Conservation (phyloP, 2,329 filamentous ascomycete species). For the Penicillium brevicompactum region DNA sequence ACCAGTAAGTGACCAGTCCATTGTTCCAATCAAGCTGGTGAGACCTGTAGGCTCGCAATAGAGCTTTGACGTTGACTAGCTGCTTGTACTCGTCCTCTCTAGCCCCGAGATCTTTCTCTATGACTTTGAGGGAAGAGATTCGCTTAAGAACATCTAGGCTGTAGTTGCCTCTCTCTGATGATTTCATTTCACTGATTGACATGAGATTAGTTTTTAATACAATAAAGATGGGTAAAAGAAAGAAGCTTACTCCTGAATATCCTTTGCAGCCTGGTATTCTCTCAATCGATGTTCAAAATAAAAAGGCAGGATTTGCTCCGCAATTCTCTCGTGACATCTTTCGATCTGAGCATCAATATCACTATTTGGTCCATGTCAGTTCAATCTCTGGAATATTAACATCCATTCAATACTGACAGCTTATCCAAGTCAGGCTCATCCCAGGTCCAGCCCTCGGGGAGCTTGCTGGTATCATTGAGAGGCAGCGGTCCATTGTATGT, state of each 20-base stretch:
- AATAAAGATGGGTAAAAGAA: neutral
- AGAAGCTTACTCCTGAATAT: neutral
- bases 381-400: neutral
- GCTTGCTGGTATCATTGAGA: neutral
- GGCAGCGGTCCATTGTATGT: neutral
- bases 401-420: neutral
- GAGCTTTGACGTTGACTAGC: neutral
- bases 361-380: neutral
- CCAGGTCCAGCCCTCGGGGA: neutral
- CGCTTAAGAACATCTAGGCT: neutral
- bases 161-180: neutral
- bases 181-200: neutral
- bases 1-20: slow-evolving; percentile 1
- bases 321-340: slow-evolving; percentile 6
- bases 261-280: neutral
- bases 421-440: neutral
- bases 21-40: neutral
- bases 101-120: neutral
- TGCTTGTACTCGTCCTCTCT: neutral
- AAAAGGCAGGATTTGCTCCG: neutral
- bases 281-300: neutral
- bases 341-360: slow-evolving; percentile 7
- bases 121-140: neutral
- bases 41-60: neutral
- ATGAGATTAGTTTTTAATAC: neutral